phyloP scores from a whole-genome alignment of 768 basidiomycete species.

The Pulveroboletus sp. region DNA sequence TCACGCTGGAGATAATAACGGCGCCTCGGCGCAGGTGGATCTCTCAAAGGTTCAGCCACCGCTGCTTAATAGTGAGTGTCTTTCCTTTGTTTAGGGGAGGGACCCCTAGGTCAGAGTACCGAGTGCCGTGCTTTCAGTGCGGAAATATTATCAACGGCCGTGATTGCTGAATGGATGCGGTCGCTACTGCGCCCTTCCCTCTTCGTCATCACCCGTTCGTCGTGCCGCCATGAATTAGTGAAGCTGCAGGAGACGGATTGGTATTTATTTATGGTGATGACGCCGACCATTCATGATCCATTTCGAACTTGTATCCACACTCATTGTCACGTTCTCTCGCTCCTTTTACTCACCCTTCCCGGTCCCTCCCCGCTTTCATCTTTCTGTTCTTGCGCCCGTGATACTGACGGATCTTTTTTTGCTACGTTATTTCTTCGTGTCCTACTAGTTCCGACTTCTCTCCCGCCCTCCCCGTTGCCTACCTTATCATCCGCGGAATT shows the following conservation, averaged over 20 bases:
- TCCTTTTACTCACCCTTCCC: conserved; percentile 13
- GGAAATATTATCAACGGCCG: conserved; percentile 71
- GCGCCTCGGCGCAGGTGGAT: conserved; percentile 24
- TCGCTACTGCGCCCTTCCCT: conserved; percentile 19
- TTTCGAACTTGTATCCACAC: conserved; percentile 3
- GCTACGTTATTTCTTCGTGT: conserved; percentile 20
- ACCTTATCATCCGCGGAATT: conserved; percentile 68
- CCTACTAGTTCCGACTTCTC: conserved; percentile 33
- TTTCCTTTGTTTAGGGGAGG: conserved; percentile 65
- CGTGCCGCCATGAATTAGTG: conserved; percentile 27
- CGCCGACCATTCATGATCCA: conserved; percentile 15
- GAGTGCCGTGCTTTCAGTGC: conserved; percentile 88
- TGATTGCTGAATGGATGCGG: conserved; percentile 44
- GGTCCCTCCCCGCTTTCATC: conserved; percentile 40
- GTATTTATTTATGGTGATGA: conserved; percentile 23
- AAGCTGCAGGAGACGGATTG: conserved; percentile 23
- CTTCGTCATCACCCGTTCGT: conserved; percentile 21
- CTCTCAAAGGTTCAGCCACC: conserved; percentile 20
- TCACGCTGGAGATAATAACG: conserved; percentile 17
- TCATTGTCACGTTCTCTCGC: conserved; percentile 3
- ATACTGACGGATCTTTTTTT: conserved; percentile 40
- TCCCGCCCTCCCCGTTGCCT: conserved; percentile 41
- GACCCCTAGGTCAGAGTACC: conserved; percentile 78
- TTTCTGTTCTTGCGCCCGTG: conserved; percentile 36
- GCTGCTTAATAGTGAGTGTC: conserved; percentile 60